Percentiles rank a stretch among this genome's conserved stretches.
phyloP scores from a whole-genome alignment of 257 asterid genomes.

The Gentiana macrophylla region DNA sequence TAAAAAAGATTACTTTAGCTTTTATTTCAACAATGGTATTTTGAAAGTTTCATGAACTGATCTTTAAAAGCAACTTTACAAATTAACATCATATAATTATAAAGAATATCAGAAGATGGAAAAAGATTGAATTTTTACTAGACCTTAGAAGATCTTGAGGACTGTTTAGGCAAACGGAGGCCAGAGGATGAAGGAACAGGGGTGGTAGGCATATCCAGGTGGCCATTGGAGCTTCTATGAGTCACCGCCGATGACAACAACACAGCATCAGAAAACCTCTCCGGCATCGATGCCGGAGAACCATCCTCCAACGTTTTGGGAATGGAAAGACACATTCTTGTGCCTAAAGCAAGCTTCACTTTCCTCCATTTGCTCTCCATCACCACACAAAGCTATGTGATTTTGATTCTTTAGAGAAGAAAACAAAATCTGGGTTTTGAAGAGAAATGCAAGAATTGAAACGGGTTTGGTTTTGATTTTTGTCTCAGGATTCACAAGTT shows the following conservation, averaged over 20 bases:
- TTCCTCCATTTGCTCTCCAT: conserved; percentile 86
- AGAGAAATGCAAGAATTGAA: conserved; percentile 11
- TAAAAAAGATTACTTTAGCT: too few species aligned
- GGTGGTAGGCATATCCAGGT: conserved; percentile 42
- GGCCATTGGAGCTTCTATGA: conserved; percentile 27
- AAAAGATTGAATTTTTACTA: not conserved
- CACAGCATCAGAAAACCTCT: conserved; percentile 30
- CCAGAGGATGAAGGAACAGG: conserved; percentile 78
- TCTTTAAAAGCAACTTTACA: too few species aligned
- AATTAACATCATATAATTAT: too few species aligned
- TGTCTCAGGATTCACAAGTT: too few species aligned
- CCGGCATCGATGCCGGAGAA: conserved; percentile 19
- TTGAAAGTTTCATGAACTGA: too few species aligned
- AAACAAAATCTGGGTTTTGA: conserved; percentile 20
- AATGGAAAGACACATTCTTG: conserved; percentile 47
- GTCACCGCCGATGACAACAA: conserved; percentile 28
- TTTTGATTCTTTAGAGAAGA: not conserved
- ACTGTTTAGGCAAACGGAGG: conserved; percentile 41
- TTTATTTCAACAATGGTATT: too few species aligned
- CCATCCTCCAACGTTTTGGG: conserved; percentile 34
- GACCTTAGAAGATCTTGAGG: conserved; percentile 56
- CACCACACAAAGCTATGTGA: conserved; percentile 5
- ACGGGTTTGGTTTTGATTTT: conserved; percentile 3
- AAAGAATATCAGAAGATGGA: too few species aligned
- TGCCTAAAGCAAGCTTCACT: conserved; percentile 54